Conservation (phyloP, 805 yeast species). For the Blastobotrys peoriensis region DNA sequence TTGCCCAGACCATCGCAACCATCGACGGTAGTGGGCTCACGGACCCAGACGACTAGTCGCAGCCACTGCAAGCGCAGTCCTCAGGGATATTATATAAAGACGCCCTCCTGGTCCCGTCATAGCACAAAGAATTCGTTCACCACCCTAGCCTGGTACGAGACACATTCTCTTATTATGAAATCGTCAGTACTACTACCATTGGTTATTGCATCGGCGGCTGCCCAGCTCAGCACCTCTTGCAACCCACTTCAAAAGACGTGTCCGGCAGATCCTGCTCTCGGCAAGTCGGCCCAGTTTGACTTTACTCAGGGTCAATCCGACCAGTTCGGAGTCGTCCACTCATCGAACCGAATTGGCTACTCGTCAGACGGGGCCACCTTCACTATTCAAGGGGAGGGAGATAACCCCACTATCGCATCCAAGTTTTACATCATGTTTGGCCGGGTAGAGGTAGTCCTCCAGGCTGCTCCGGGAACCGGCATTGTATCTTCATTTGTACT, state of each 20-base stretch:
- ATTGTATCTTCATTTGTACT: constrained; percentile 74
- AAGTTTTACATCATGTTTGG: constrained; percentile 87
- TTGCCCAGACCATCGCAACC: too few species aligned
- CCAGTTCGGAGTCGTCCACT: constrained; percentile 18
- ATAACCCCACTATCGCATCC: constrained; percentile 73
- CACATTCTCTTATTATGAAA: not conserved
- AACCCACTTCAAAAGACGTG: constrained; percentile 41
- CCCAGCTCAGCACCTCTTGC: constrained; percentile 33
- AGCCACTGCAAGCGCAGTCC: too few species aligned
- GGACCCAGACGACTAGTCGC: too few species aligned
- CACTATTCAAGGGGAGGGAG: constrained; percentile 54
- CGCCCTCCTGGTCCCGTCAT: too few species aligned
- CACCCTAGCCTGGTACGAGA: too few species aligned
- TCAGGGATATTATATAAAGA: too few species aligned
- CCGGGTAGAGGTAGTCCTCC: constrained; percentile 60
- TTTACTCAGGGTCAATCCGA: constrained; percentile 41
- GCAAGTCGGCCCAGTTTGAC: constrained; percentile 44
- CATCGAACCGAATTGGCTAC: constrained; percentile 35
- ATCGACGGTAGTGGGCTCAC: too few species aligned
- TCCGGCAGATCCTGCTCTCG: constrained; percentile 56
- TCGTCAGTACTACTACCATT: not conserved
- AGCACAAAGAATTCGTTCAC: too few species aligned
- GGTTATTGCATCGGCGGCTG: constrained; percentile 9
- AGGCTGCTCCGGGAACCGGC: constrained; percentile 74
- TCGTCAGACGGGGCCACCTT: constrained; percentile 53